Evolutionary conservation across 1,139 yeast genomes (phyloP).

Genomic region (Saccharomyces hybrid): DNA sequence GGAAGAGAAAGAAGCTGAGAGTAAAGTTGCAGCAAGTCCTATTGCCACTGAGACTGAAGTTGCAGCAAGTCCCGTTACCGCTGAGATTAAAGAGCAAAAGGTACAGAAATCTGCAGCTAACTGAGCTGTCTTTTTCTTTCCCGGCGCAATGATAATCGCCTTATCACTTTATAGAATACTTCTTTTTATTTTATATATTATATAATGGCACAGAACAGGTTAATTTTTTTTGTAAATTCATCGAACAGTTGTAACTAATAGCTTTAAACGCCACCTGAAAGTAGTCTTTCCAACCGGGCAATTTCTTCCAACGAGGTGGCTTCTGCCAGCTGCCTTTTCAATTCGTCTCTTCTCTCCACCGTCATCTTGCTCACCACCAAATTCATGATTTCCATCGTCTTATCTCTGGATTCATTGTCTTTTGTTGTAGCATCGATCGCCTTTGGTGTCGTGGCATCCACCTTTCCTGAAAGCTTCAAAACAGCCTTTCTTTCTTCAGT

Average conservation of each 20-base stretch:
- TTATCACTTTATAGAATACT: not conserved
- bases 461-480: not conserved
- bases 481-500: slow-evolving; percentile 43
- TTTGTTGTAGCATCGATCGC: not conserved
- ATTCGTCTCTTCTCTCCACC: slow-evolving; percentile 41
- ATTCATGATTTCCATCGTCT: slow-evolving; percentile 29
- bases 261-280: slow-evolving; percentile 25
- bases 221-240: not conserved
- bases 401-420: slow-evolving; percentile 21
- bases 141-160: not conserved
- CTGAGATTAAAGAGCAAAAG: not conserved
- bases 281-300: slow-evolving; percentile 51
- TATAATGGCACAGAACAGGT: not conserved
- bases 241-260: not conserved
- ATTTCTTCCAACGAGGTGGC: slow-evolving; percentile 72
- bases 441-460: slow-evolving; percentile 29
- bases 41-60: not conserved
- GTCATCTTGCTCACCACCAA: slow-evolving; percentile 41
- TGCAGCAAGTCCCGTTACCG: not conserved
- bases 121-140: not conserved
- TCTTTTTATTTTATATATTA: not conserved
- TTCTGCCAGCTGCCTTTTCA: slow-evolving; percentile 47
- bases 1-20: slow-evolving; percentile 1
- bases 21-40: not conserved
- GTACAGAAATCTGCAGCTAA: not conserved